These are phyloP conservation scores for Diatrype stigma DNA, from an alignment of 2,329 filamentous ascomycete species.

Conservation along the genomic window DNA sequence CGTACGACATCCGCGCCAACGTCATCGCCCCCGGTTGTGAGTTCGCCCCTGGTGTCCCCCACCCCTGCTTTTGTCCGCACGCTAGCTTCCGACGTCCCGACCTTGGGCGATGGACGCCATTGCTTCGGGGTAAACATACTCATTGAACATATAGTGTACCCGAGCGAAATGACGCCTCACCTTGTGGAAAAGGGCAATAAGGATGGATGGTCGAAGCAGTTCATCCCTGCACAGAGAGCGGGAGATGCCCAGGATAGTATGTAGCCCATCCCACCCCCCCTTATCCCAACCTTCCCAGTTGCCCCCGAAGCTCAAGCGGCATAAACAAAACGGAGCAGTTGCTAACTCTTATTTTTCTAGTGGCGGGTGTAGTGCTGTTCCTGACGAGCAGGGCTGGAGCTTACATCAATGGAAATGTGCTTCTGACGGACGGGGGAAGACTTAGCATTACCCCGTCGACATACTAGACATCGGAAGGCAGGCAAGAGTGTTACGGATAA, in stretches of 20 bases:
- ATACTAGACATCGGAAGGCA: conserved; percentile 15
- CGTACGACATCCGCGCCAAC: conserved; percentile 42
- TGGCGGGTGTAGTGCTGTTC: conserved; percentile 50
- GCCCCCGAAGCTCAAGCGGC: too few relatives aligned
- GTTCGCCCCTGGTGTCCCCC: too few relatives aligned
- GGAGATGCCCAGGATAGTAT: conserved; percentile 37
- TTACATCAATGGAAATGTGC: conserved; percentile 50
- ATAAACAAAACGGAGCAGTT: conserved; percentile 47
- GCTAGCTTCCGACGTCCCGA: too few relatives aligned
- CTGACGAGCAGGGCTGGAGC: conserved; percentile 46
- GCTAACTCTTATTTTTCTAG: too few relatives aligned
- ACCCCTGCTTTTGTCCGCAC: too few relatives aligned
- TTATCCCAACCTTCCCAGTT: conserved; percentile 22
- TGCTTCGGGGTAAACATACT: too few relatives aligned
- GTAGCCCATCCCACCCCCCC: too few relatives aligned
- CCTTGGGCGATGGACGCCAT: too few relatives aligned
- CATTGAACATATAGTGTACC: conserved; percentile 42
- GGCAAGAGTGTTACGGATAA: too few relatives aligned
- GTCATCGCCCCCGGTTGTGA: conserved; percentile 24
- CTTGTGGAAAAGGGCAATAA: conserved; percentile 20
- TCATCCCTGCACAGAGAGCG: conserved; percentile 17
- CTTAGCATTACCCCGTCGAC: conserved; percentile 23
- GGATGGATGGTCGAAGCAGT: conserved; percentile 18
- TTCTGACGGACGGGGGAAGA: conserved; percentile 50
- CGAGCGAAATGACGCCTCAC: conserved; percentile 39